Conservation (phyloP, 2,329 filamentous ascomycete genomes). For the Aotearoamyces nothofagi region DNA sequence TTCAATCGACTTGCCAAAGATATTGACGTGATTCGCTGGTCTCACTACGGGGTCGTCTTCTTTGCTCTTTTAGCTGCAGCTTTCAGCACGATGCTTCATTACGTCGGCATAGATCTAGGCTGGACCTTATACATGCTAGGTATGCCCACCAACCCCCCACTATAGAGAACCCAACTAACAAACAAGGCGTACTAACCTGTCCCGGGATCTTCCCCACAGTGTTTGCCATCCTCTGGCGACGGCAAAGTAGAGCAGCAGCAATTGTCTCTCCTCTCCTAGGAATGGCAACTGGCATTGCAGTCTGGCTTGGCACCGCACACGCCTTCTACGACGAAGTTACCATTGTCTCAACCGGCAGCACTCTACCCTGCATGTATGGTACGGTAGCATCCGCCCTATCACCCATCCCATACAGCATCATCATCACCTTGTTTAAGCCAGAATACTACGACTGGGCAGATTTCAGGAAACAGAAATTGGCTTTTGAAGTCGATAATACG, state of each 20-base stretch:
- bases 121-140: constrained; percentile 39
- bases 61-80: constrained; percentile 34
- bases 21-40: constrained; percentile 32
- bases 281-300: constrained; percentile 31
- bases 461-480: constrained; percentile 24
- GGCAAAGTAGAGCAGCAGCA: constrained; percentile 31
- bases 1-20: constrained; percentile 54
- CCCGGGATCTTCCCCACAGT: constrained; percentile 36
- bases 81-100: constrained; percentile 35
- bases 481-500: constrained; percentile 20
- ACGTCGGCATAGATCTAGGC: constrained; percentile 35
- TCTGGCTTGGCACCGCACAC: constrained; percentile 34
- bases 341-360: constrained; percentile 30
- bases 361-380: constrained; percentile 35
- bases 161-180: background rate
- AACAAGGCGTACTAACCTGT: constrained; percentile 30
- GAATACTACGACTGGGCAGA: constrained; percentile 21
- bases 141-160: constrained; percentile 5
- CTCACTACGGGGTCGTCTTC: constrained; percentile 35
- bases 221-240: constrained; percentile 35
- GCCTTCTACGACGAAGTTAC: constrained; percentile 30
- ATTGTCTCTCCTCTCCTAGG: constrained; percentile 33
- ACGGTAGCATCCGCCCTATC: constrained; percentile 31
- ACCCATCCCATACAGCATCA: constrained; percentile 26
- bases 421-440: constrained; percentile 26